Evolutionary conservation across 176 grass and related monocot species (phyloP), one percentile per base, ranked within the genome.

Genomic region (Phragmites australis): DNA sequence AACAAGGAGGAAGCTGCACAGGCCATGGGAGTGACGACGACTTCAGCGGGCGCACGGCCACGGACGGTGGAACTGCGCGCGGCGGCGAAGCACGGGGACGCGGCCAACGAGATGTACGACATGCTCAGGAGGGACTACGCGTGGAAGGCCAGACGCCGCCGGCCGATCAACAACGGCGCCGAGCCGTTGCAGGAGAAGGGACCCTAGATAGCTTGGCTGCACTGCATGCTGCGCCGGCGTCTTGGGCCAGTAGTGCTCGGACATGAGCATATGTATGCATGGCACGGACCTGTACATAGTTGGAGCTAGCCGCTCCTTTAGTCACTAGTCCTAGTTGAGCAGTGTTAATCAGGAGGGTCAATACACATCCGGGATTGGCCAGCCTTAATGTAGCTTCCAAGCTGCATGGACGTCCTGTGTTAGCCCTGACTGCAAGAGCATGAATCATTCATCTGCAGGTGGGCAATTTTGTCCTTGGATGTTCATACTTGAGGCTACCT

Each of bases 81-180:
- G 3, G 30, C 74, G 16, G 53, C 16, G 32, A 69, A n/a, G 78
- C 55, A 47, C 53, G 41, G 40, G 11, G 67, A 86, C 39, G 59
- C 30, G 60, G 75, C 27, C 4, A 22, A 41, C 7, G 87, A 87
- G 77, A 18, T 94, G 71, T 74, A 85, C 80, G 65, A 76, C 19
- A 91, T 91, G 89, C 80, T 94, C n/a, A 37, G 4, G 41, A 87
- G 6, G 68, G 92, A 94, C 76, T 94, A 94, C 86, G 5, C 52
- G 15, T 22, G 2, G 15, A 29, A 0, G 32, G 66, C 89, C 12
- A 70, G 53, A 1, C 66, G 86, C 57, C 86, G 86, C 39, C 64
- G 61, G 49, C 89, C 92, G 46, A 79, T 87, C 22, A 80, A 94
- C 79, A 91, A 94, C 70, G 89, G 77, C 66, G 68, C 47, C 29